Evolutionary conservation across 495 filamentous ascomycete genomes (phyloP).

Genomic region (Echria macrotheca): DNA sequence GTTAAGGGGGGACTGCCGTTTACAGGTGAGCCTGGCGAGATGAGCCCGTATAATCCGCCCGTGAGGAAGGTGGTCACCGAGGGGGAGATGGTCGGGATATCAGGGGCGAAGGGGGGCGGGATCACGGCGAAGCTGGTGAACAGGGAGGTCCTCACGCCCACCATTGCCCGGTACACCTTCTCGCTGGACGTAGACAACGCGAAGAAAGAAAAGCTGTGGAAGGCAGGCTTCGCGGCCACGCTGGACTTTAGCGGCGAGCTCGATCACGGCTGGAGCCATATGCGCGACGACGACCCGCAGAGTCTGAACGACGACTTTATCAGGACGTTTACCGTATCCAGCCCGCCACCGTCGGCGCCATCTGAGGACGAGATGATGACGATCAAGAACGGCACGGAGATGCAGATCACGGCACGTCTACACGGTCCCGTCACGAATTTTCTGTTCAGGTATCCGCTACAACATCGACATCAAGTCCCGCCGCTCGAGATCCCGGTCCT

Average conservation of each 20-base stretch:
- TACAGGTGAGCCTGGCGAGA: constrained; percentile 51
- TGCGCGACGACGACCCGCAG: constrained; percentile 70
- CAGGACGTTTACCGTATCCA: constrained; percentile 74
- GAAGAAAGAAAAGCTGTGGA: constrained; percentile 38
- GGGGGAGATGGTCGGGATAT: not conserved
- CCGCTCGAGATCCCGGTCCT: constrained; percentile 59
- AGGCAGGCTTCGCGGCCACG: constrained; percentile 68
- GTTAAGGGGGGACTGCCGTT: constrained; percentile 62
- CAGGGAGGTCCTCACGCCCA: constrained; percentile 56
- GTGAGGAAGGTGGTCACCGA: constrained; percentile 30
- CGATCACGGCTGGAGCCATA: constrained; percentile 69
- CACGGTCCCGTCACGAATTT: constrained; percentile 62
- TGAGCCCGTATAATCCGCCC: constrained; percentile 62
- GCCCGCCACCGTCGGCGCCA: constrained; percentile 33
- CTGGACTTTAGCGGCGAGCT: constrained; percentile 63
- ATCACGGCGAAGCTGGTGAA: constrained; percentile 47
- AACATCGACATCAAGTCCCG: too few species aligned
- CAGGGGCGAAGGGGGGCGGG: not conserved
- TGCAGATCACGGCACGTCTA: constrained; percentile 66
- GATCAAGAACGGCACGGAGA: constrained; percentile 30
- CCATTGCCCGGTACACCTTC: constrained; percentile 59
- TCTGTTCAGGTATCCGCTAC: constrained; percentile 53
- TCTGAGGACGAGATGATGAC: not conserved
- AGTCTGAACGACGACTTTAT: constrained; percentile 79
- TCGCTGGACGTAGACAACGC: constrained; percentile 33